phyloP scores from a whole-genome alignment of 306 rosid species.

The peach (Prunus persica) region DNA sequence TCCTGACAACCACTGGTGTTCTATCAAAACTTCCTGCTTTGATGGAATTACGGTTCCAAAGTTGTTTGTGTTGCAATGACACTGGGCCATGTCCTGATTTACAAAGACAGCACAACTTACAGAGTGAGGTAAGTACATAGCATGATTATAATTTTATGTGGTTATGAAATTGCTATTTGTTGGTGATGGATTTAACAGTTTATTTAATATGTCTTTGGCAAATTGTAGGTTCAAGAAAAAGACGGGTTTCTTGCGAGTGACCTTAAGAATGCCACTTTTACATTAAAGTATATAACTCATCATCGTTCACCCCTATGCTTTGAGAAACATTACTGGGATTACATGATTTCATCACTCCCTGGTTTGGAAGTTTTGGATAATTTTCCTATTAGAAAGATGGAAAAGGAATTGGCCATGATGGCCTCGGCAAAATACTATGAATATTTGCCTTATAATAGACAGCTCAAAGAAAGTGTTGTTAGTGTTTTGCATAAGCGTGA shows the following conservation, averaged over 20 bases:
- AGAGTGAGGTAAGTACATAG: constrained; percentile 43
- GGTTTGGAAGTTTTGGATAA: constrained; percentile 61
- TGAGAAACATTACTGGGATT: constrained; percentile 72
- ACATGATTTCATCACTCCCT: constrained; percentile 60
- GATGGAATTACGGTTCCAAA: constrained; percentile 68
- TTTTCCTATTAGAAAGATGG: constrained; percentile 43
- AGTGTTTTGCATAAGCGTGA: constrained; percentile 61
- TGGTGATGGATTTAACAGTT: constrained; percentile 1
- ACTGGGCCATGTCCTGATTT: constrained; percentile 49
- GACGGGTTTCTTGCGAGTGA: constrained; percentile 6
- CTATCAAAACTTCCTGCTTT: constrained; percentile 65
- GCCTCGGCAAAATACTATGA: constrained; percentile 48
- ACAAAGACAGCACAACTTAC: constrained; percentile 34
- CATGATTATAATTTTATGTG: constrained; percentile 2
- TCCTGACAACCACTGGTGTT: constrained; percentile 64
- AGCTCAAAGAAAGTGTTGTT: constrained; percentile 56
- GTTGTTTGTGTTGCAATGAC: constrained; percentile 57
- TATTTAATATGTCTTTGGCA: constrained; percentile 3
- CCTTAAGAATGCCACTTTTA: constrained; percentile 27
- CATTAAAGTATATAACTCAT: constrained; percentile 44
- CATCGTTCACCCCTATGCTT: constrained; percentile 70
- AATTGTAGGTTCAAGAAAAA: constrained; percentile 35
- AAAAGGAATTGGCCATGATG: constrained; percentile 54
- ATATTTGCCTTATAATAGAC: constrained; percentile 64
- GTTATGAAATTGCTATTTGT: constrained; percentile 6